Percentiles rank a stretch among this genome's conserved stretches.
These are phyloP conservation scores for Teratosphaeria destructans DNA, from an alignment of 2,329 filamentous ascomycete species.

Conservation along the genomic window DNA sequence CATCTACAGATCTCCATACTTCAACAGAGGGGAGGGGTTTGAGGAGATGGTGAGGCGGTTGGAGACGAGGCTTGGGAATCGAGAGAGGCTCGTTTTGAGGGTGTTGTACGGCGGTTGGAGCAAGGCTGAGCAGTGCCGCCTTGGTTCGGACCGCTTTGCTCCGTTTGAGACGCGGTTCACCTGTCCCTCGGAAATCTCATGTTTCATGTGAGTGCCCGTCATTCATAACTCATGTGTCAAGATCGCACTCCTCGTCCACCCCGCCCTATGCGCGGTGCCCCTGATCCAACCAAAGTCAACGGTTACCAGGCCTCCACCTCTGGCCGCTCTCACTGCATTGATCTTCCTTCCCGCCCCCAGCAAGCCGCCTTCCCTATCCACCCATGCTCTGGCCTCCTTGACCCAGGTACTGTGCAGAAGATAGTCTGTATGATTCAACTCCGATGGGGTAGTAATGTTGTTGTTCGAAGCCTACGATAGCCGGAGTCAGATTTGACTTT, in stretches of 20 bases:
- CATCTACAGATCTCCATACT: too few species aligned
- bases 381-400: constrained; percentile 22
- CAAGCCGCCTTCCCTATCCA: constrained; percentile 29
- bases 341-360: constrained; percentile 24
- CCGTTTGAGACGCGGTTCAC: too few species aligned
- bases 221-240: neutral
- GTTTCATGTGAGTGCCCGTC: too few species aligned
- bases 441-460: neutral
- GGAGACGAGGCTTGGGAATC: neutral
- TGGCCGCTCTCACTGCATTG: constrained; percentile 15
- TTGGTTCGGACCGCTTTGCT: too few species aligned
- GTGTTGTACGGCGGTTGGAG: too few species aligned
- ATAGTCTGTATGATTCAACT: neutral
- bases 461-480: neutral
- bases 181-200: too few species aligned
- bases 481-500: too few species aligned
- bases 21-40: neutral
- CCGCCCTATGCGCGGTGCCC: neutral
- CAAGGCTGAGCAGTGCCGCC: too few species aligned
- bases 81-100: too few species aligned
- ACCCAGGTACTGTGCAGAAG: constrained; percentile 12
- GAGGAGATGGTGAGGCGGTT: neutral
- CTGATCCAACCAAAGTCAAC: constrained; percentile 21
- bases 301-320: constrained; percentile 3
- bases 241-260: neutral